Percentiles rank a stretch among this genome's conserved stretches.
These are phyloP conservation scores for Yarrowia keelungensis DNA, from an alignment of 805 yeast genomes.

Conservation along the genomic window DNA sequence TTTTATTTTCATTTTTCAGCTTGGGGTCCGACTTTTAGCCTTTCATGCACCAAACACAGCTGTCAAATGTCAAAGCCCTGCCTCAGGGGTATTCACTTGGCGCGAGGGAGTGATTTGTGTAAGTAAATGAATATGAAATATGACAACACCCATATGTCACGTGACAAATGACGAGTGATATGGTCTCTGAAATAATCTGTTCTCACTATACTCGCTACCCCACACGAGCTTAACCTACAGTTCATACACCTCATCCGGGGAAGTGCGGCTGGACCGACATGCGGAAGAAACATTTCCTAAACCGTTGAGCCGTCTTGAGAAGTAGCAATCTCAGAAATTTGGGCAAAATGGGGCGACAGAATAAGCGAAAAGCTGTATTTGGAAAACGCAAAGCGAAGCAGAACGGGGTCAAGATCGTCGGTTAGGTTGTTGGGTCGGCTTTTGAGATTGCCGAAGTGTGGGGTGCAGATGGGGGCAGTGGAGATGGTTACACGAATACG, in stretches of 20 bases:
- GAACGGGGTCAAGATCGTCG: background rate
- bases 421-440: background rate
- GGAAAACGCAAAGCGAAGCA: background rate
- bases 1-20: too few relatives aligned
- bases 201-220: background rate
- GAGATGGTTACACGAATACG: too few relatives aligned
- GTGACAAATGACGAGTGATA: background rate
- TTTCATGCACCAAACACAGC: too few relatives aligned
- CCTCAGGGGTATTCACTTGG: too few relatives aligned
- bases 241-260: conserved; percentile 12
- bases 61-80: too few relatives aligned
- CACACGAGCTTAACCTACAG: conserved; percentile 9
- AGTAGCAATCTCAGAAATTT: background rate
- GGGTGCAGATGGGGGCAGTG: background rate
- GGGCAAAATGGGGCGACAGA: background rate
- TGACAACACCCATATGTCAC: background rate
- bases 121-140: background rate
- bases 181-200: too few relatives aligned
- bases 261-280: conserved; percentile 15
- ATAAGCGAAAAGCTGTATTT: background rate
- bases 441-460: conserved; percentile 1
- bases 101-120: too few relatives aligned
- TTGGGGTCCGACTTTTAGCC: too few relatives aligned
- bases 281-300: conserved; percentile 24
- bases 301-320: conserved; percentile 7